Conservation (phyloP, 371 early-diverging fungal genomes). For the Catenaria anguillulae region DNA sequence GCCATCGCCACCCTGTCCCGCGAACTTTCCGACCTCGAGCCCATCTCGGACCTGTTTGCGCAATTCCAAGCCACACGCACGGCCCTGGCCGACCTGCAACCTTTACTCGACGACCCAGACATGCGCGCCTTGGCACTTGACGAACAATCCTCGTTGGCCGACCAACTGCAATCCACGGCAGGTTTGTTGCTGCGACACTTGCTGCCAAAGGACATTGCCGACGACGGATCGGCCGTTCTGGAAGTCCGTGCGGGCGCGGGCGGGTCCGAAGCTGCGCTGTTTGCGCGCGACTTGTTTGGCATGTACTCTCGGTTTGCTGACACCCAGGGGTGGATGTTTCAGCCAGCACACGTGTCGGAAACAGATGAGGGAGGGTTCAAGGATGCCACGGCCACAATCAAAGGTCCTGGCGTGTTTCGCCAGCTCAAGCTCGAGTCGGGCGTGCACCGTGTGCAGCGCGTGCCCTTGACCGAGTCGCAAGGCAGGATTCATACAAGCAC, state of each 20-base stretch:
- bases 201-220: slow-evolving; percentile 46
- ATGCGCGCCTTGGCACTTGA: slow-evolving; percentile 17
- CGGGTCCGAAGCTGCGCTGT: slow-evolving; percentile 69
- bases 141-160: slow-evolving; percentile 10
- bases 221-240: slow-evolving; percentile 54
- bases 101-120: slow-evolving; percentile 11
- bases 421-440: slow-evolving; percentile 48
- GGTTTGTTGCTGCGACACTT: slow-evolving; percentile 19
- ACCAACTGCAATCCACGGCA: slow-evolving; percentile 8
- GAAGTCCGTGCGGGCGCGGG: slow-evolving; percentile 70
- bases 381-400: slow-evolving; percentile 44
- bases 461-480: slow-evolving; percentile 65
- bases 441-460: slow-evolving; percentile 51
- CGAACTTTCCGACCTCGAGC: neutral
- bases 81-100: neutral
- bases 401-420: slow-evolving; percentile 57
- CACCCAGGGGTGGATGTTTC: slow-evolving; percentile 51
- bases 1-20: neutral
- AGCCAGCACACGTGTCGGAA: slow-evolving; percentile 24
- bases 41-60: neutral
- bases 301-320: slow-evolving; percentile 65
- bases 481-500: slow-evolving; percentile 79
- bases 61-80: no score
- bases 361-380: slow-evolving; percentile 44
- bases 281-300: slow-evolving; percentile 48